Evolutionary conservation across 371 early-diverging fungal species (phyloP).

Genomic region (Blakeslea trispora): DNA sequence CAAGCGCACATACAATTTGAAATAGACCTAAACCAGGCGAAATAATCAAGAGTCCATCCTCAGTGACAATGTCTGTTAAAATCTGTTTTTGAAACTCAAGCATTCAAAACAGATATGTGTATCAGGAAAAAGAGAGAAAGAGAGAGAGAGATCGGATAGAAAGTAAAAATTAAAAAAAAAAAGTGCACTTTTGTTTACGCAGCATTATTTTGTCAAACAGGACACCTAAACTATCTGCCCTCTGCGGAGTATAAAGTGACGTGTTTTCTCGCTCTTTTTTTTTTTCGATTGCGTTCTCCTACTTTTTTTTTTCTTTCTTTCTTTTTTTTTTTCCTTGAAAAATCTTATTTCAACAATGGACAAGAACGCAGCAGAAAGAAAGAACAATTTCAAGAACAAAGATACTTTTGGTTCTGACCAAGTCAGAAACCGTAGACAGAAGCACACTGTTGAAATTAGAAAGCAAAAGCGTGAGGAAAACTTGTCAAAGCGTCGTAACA

Average conservation of each 20-base stretch:
- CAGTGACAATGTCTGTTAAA: slow-evolving; percentile 64
- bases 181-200: not conserved
- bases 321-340: slow-evolving; percentile 1
- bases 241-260: not conserved
- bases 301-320: slow-evolving; percentile 1
- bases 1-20: slow-evolving; percentile 65
- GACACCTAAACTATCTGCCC: too few relatives aligned
- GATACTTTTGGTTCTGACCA: slow-evolving; percentile 40
- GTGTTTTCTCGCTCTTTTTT: slow-evolving; percentile 3
- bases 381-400: slow-evolving; percentile 39
- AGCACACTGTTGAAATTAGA: slow-evolving; percentile 83
- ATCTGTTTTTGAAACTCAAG: slow-evolving; percentile 75
- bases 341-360: slow-evolving; percentile 14
- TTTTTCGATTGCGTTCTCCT: slow-evolving; percentile 3
- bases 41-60: slow-evolving; percentile 83
- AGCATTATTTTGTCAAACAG: not conserved
- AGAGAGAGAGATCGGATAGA: not conserved
- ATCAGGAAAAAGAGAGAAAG: not conserved
- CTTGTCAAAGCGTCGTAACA: slow-evolving; percentile 90
- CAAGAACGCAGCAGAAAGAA: slow-evolving; percentile 30
- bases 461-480: slow-evolving; percentile 96
- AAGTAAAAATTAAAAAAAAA: too few relatives aligned
- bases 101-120: slow-evolving; percentile 18
- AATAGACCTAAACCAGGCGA: slow-evolving; percentile 83
- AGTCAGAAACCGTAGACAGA: slow-evolving; percentile 44